A percentile compares a stretch with the other conserved stretches of the same genome.
Evolutionary conservation across 2,329 filamentous ascomycete species (phyloP).

Genomic region (Fusarium pseudograminearum): DNA sequence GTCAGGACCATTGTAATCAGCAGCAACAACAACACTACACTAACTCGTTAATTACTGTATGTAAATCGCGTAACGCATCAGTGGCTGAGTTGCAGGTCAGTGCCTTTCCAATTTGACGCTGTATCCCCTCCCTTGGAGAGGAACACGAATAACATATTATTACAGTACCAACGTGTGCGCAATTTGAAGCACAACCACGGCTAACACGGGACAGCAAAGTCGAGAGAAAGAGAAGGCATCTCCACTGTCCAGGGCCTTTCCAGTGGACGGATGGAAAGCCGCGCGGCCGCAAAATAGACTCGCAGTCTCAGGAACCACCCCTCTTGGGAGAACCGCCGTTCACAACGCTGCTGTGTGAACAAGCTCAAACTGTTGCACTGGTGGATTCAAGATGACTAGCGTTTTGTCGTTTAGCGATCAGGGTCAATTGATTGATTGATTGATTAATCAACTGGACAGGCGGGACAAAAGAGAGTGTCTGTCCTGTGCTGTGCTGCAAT

Average conservation of each 20-base stretch:
- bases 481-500: background rate
- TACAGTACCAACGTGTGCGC: constrained; percentile 27
- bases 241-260: constrained; percentile 33
- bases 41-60: constrained; percentile 6
- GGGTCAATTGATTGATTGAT: background rate
- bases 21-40: background rate
- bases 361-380: constrained; percentile 18
- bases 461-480: background rate
- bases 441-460: background rate
- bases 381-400: constrained; percentile 17
- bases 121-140: background rate
- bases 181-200: constrained; percentile 26
- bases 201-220: constrained; percentile 38
- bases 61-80: constrained; percentile 18
- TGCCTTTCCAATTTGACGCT: constrained; percentile 15
- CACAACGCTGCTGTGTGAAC: constrained; percentile 12
- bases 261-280: constrained; percentile 39
- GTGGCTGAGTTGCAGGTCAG: constrained; percentile 25
- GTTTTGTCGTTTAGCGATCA: background rate
- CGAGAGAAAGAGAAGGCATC: constrained; percentile 36
- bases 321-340: constrained; percentile 13
- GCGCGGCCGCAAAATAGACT: constrained; percentile 43
- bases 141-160: constrained; percentile 31
- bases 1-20: constrained; percentile 2
- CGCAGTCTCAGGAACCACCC: constrained; percentile 35